phyloP scores from a whole-genome alignment of 2,329 filamentous ascomycete species.

The Aquanectria penicillioides region DNA sequence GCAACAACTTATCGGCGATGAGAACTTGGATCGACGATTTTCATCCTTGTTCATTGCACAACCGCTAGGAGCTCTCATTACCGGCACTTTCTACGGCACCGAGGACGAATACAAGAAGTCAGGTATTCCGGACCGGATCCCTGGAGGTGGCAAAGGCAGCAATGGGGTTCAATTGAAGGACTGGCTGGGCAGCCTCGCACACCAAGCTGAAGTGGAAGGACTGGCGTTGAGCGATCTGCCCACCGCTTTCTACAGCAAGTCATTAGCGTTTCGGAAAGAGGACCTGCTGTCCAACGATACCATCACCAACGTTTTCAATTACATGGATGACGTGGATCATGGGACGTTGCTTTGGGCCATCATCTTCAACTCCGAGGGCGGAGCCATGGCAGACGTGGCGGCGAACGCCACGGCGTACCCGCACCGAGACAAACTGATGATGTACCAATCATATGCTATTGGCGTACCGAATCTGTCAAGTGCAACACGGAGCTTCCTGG shows the following conservation, averaged over 20 bases:
- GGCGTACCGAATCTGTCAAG: constrained; percentile 56
- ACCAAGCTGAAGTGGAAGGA: constrained; percentile 60
- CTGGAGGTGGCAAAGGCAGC: constrained; percentile 44
- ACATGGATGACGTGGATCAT: constrained; percentile 59
- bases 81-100: constrained; percentile 70
- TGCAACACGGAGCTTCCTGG: constrained; percentile 61
- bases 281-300: constrained; percentile 57
- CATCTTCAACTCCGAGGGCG: constrained; percentile 71
- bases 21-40: constrained; percentile 66
- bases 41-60: constrained; percentile 65
- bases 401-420: constrained; percentile 68
- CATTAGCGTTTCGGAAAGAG: constrained; percentile 61
- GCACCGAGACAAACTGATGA: constrained; percentile 72
- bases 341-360: constrained; percentile 68
- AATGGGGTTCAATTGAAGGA: constrained; percentile 63
- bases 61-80: constrained; percentile 64
- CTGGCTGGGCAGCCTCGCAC: constrained; percentile 69
- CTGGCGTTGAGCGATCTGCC: constrained; percentile 59
- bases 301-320: constrained; percentile 62
- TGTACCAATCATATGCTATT: constrained; percentile 70
- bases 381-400: constrained; percentile 66
- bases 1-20: constrained; percentile 66
- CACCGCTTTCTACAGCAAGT: constrained; percentile 66
- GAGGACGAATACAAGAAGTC: constrained; percentile 63
- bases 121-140: constrained; percentile 60